Percentiles rank a stretch among this genome's conserved stretches.
Evolutionary conservation across 352 stramenopile genomes (phyloP).

Genomic region (Globisporangium echinulatum): DNA sequence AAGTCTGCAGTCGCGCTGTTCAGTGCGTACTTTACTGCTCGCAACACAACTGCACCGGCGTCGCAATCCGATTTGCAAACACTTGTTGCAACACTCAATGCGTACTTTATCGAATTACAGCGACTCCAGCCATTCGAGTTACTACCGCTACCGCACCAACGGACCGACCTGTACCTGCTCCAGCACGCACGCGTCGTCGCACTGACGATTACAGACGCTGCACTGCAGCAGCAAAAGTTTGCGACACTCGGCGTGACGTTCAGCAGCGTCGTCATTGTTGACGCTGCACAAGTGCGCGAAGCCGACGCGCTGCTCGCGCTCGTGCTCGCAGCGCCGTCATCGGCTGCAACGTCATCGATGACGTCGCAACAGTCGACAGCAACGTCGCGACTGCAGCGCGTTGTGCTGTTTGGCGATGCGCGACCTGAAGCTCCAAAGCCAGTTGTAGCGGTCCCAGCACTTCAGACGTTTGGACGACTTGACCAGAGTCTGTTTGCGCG

Average conservation of each 20-base stretch:
- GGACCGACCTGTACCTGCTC: slow-evolving; percentile 92
- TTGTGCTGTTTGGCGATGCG: slow-evolving; percentile 94
- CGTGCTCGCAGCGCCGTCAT: slow-evolving; percentile 58
- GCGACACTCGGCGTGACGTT: slow-evolving; percentile 77
- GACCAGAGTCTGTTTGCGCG: slow-evolving; percentile 95
- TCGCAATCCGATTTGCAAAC: slow-evolving; percentile 21
- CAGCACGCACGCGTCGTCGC: slow-evolving; percentile 93
- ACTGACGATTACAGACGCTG: slow-evolving; percentile 95
- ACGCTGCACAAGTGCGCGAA: slow-evolving; percentile 94
- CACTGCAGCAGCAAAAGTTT: slow-evolving; percentile 82
- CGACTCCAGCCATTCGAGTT: slow-evolving; percentile 94
- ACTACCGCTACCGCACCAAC: slow-evolving; percentile 87
- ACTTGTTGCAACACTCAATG: slow-evolving; percentile 68
- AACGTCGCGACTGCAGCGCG: slow-evolving; percentile 71
- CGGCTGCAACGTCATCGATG: not conserved
- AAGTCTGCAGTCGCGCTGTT: slow-evolving; percentile 5
- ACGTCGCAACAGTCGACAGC: not conserved
- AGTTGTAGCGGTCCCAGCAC: slow-evolving; percentile 83
- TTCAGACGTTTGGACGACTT: slow-evolving; percentile 87
- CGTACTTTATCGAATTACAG: slow-evolving; percentile 90
- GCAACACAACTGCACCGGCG: slow-evolving; percentile 19
- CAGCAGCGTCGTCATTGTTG: slow-evolving; percentile 93
- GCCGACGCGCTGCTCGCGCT: slow-evolving; percentile 91
- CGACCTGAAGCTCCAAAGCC: slow-evolving; percentile 86
- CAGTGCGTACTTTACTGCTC: slow-evolving; percentile 32